phyloP scores from a whole-genome alignment of 371 early-diverging fungal genomes.

The Mortierella sp. region DNA sequence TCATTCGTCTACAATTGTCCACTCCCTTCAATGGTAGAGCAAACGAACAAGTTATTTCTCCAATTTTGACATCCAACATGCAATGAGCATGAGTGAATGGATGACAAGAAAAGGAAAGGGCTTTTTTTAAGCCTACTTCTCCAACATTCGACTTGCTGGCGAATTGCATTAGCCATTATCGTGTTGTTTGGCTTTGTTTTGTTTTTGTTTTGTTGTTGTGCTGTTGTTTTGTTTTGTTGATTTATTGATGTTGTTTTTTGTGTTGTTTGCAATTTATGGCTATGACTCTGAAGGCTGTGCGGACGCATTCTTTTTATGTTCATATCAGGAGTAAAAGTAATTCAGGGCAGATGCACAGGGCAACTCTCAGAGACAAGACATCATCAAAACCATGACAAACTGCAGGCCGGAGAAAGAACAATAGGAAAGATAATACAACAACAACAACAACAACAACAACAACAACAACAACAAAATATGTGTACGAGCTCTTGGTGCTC shows the following conservation, averaged over 20 bases:
- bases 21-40: not conserved
- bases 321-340: not conserved
- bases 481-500: not conserved
- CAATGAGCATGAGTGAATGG: not conserved
- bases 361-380: not conserved
- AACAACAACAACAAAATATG: not conserved
- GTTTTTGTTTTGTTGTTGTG: not conserved
- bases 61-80: not conserved
- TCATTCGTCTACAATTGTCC: not conserved
- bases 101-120: not conserved
- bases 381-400: not conserved
- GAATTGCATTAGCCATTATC: not conserved
- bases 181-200: not conserved
- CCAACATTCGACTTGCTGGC: not conserved
- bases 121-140: not conserved
- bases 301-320: not conserved
- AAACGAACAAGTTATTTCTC: not conserved
- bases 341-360: slow-evolving; percentile 4
- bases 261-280: not conserved
- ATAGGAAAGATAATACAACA: not conserved
- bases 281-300: slow-evolving; percentile 1
- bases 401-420: not conserved
- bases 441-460: not conserved
- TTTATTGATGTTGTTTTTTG: not conserved
- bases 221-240: not conserved